Conservation (phyloP, 331 rosid species). For the Quercus lobata region DNA sequence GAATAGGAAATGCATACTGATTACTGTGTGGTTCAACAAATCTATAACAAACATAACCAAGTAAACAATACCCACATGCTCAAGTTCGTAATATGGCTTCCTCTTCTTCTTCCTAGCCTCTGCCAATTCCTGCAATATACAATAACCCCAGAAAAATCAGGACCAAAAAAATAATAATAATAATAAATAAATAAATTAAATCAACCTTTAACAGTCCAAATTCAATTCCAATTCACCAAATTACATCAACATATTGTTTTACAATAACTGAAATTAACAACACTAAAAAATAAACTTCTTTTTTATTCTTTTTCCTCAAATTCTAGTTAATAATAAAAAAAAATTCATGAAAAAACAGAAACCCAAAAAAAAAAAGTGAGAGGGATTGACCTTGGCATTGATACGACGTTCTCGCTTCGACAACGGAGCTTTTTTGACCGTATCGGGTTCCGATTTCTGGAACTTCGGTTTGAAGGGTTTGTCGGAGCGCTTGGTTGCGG, state of each 20-base stretch:
- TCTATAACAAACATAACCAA: neutral
- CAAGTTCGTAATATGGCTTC: slow-evolving; percentile 63
- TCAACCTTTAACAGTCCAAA: neutral
- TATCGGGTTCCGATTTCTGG: slow-evolving; percentile 7
- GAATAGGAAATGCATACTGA: neutral
- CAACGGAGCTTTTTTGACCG: slow-evolving; percentile 24
- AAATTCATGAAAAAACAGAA: no score
- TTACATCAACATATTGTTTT: neutral
- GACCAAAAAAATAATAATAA: neutral
- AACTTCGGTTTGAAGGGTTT: slow-evolving; percentile 30
- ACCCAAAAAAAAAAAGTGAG: neutral
- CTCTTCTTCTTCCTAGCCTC: slow-evolving; percentile 83
- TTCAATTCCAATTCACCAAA: neutral
- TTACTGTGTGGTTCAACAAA: neutral
- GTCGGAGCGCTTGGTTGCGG: slow-evolving; percentile 2
- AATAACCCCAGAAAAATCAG: neutral
- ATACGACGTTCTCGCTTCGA: slow-evolving; percentile 51
- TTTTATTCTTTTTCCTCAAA: neutral
- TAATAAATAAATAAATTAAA: neutral
- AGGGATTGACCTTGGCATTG: slow-evolving; percentile 42
- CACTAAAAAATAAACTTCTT: neutral
- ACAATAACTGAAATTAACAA: neutral
- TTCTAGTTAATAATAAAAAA: neutral
- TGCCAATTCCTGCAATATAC: slow-evolving; percentile 50
- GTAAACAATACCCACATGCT: slow-evolving; percentile 46